These are phyloP conservation scores for Diutina mesorugosa DNA, from an alignment of 1,139 yeast genomes.

Conservation along the genomic window DNA sequence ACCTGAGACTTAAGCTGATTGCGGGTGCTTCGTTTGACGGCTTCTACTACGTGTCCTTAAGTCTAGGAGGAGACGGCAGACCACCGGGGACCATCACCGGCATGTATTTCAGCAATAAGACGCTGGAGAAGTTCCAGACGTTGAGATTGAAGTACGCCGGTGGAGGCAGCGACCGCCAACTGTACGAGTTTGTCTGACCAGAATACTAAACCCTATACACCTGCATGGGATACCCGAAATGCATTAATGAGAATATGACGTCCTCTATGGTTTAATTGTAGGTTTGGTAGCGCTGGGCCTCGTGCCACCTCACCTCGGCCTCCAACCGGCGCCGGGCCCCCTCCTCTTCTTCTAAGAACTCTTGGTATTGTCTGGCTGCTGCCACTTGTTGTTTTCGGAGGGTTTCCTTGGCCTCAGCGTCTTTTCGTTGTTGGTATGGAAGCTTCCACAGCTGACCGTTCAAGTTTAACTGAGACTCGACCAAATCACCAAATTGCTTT, in stretches of 20 bases:
- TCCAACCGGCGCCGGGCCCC: background rate
- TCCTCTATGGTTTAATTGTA: background rate
- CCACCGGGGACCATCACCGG: constrained; percentile 62
- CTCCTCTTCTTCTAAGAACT: background rate
- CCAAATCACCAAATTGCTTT: background rate
- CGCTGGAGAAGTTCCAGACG: constrained; percentile 64
- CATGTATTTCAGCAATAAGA: constrained; percentile 53
- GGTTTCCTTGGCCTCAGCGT: background rate
- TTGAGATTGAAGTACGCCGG: constrained; percentile 19
- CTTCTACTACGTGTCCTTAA: constrained; percentile 76
- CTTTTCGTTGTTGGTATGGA: background rate
- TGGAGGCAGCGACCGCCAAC: background rate
- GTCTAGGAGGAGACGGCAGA: constrained; percentile 36
- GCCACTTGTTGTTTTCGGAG: background rate
- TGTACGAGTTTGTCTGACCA: background rate
- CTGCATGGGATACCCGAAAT: too few species aligned
- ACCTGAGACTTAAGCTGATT: constrained; percentile 51
- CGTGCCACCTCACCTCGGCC: background rate
- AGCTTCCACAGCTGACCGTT: background rate
- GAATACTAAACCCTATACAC: too few species aligned
- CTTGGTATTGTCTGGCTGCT: background rate
- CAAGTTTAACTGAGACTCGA: background rate
- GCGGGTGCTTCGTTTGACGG: constrained; percentile 89
- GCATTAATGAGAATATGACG: background rate
- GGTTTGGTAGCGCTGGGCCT: background rate